A percentile compares a stretch with the other conserved stretches of the same genome.
Evolutionary conservation across 2,329 filamentous ascomycete genomes (phyloP).

Genomic region (Penicillium thymicola): DNA sequence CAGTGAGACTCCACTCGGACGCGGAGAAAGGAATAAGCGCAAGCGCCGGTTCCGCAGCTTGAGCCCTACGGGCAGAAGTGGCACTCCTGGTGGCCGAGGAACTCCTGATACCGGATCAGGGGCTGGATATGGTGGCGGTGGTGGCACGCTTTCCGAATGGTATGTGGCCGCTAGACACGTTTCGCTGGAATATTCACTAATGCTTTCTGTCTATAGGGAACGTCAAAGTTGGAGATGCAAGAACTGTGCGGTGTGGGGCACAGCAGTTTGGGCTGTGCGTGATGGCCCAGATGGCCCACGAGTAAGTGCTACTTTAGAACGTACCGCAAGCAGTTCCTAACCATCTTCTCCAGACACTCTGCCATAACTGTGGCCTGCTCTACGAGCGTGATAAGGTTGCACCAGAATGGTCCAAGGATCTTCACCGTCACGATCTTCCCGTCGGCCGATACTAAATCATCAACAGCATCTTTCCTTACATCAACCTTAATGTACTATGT

Average conservation of each 20-base stretch:
- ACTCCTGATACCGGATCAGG: conserved; percentile 67
- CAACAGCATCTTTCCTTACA: background rate
- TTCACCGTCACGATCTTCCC: conserved; percentile 55
- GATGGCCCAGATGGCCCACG: conserved; percentile 83
- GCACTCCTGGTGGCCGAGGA: conserved; percentile 67
- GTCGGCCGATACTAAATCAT: conserved; percentile 31
- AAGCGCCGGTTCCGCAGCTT: conserved; percentile 88
- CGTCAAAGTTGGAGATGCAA: conserved; percentile 79
- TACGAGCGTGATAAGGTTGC: conserved; percentile 84
- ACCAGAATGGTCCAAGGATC: conserved; percentile 70
- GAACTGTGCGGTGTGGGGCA: conserved; percentile 85
- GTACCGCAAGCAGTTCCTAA: conserved; percentile 16
- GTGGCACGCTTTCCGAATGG: conserved; percentile 64
- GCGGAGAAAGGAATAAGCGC: conserved; percentile 91
- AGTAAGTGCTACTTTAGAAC: conserved; percentile 51
- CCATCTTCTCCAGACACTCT: conserved; percentile 63
- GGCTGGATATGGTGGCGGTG: conserved; percentile 67
- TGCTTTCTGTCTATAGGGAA: conserved; percentile 52
- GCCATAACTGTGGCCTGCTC: conserved; percentile 86
- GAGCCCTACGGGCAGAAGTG: conserved; percentile 69
- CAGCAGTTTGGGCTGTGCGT: conserved; percentile 88
- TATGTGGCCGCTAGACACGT: conserved; percentile 20
- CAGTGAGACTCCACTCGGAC: conserved; percentile 77
- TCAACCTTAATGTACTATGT: conserved; percentile 3
- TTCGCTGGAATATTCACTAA: conserved; percentile 4